Evolutionary conservation across 176 grass and related monocot genomes (phyloP).

Genomic region (Phoenix roebelenii): DNA sequence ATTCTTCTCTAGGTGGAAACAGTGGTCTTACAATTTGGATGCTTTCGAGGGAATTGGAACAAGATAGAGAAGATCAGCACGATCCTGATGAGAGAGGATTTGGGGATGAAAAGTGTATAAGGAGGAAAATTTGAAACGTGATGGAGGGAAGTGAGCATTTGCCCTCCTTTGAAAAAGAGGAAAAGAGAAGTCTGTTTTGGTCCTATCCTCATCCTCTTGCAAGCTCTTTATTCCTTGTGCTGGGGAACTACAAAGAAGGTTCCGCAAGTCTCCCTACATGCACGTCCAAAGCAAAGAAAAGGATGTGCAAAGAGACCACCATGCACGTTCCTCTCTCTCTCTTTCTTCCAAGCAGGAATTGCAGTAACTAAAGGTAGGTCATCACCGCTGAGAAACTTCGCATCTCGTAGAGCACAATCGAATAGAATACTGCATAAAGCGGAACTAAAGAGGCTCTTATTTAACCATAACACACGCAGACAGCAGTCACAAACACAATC

Average conservation of each 20-base stretch:
- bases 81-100: too few relatives aligned
- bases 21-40: too few relatives aligned
- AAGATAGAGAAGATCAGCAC: too few relatives aligned
- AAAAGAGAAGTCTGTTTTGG: neutral
- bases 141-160: too few relatives aligned
- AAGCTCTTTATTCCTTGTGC: slow-evolving; percentile 12
- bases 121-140: too few relatives aligned
- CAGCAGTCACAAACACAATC: too few relatives aligned
- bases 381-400: neutral
- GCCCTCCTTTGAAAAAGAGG: neutral
- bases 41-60: too few relatives aligned
- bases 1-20: too few relatives aligned
- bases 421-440: slow-evolving; percentile 5
- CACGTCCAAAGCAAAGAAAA: slow-evolving; percentile 32
- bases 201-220: neutral
- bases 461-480: too few relatives aligned
- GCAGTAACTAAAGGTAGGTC: neutral
- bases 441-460: too few relatives aligned
- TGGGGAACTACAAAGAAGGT: slow-evolving; percentile 44
- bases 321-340: slow-evolving; percentile 13
- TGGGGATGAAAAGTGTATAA: too few relatives aligned
- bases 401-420: neutral
- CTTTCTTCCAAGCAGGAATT: neutral
- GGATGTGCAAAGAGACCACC: slow-evolving; percentile 1
- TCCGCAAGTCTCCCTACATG: slow-evolving; percentile 21